Conservation (phyloP, 2,329 filamentous ascomycete genomes). For the Geosmithia flava region DNA sequence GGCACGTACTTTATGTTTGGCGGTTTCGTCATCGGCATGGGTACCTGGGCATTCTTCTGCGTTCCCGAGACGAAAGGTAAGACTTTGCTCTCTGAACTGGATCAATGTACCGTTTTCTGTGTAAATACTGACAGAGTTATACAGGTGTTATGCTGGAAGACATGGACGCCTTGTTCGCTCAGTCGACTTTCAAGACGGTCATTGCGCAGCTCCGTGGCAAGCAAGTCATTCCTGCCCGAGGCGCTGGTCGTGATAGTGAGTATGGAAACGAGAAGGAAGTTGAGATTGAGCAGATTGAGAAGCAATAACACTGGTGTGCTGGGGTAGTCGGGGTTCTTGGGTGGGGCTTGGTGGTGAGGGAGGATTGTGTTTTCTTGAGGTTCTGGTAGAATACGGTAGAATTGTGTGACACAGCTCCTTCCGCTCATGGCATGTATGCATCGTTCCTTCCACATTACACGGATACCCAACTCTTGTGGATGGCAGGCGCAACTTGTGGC, state of each 20-base stretch:
- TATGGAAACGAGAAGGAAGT: constrained; percentile 2
- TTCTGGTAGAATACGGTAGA: too few species aligned
- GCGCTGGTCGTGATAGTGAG: background rate
- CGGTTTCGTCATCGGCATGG: constrained; percentile 26
- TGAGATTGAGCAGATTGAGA: constrained; percentile 3
- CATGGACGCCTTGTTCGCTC: constrained; percentile 24
- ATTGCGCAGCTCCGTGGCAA: constrained; percentile 10
- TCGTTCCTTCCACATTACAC: too few species aligned
- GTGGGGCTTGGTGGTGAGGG: too few species aligned
- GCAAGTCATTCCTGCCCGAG: background rate
- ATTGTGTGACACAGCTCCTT: too few species aligned
- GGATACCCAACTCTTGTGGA: too few species aligned
- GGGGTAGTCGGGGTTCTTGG: too few species aligned
- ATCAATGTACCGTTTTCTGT: too few species aligned
- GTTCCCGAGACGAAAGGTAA: constrained; percentile 38
- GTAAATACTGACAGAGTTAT: background rate
- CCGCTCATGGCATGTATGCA: too few species aligned
- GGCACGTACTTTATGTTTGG: constrained; percentile 43
- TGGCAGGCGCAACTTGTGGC: too few species aligned
- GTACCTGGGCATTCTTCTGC: constrained; percentile 34
- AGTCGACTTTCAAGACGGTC: constrained; percentile 17
- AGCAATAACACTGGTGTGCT: background rate
- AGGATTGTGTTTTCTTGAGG: too few species aligned
- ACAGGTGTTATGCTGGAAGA: constrained; percentile 30
- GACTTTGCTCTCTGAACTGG: constrained; percentile 1